Percentiles rank a stretch among this genome's conserved stretches.
Conservation (phyloP, 1,284 basidiomycete genomes). For the Xerocomus amazonicus region DNA sequence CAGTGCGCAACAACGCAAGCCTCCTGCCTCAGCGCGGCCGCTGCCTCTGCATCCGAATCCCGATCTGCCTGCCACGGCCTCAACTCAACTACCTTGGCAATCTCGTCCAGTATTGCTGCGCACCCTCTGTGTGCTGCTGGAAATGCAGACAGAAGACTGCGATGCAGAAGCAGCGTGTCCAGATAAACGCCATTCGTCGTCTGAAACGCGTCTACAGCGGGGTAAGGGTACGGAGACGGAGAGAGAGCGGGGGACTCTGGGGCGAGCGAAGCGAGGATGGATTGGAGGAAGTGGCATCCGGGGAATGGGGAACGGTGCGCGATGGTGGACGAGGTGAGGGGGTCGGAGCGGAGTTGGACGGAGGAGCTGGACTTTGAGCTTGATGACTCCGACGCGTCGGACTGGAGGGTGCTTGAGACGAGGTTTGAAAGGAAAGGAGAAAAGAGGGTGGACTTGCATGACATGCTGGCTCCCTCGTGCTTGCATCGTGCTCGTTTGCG, state of each 20-base stretch:
- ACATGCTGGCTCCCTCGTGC: slow-evolving; percentile 39
- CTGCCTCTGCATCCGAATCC: slow-evolving; percentile 64
- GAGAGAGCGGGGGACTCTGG: slow-evolving; percentile 34
- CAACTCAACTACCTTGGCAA: slow-evolving; percentile 57
- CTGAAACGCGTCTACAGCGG: slow-evolving; percentile 50
- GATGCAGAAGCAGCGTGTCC: slow-evolving; percentile 70
- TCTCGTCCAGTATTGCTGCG: slow-evolving; percentile 56
- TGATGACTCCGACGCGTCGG: slow-evolving; percentile 46
- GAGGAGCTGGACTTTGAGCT: slow-evolving; percentile 39
- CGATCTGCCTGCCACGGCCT: slow-evolving; percentile 62
- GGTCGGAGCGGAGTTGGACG: slow-evolving; percentile 30
- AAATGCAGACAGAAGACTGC: slow-evolving; percentile 57
- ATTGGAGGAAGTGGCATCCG: slow-evolving; percentile 58
- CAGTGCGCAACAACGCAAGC: slow-evolving; percentile 37
- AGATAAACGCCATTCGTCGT: slow-evolving; percentile 70
- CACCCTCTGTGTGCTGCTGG: slow-evolving; percentile 60
- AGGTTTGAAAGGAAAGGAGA: too few species aligned
- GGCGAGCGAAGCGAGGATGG: slow-evolving; percentile 44
- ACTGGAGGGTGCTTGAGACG: slow-evolving; percentile 26
- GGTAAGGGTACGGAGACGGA: slow-evolving; percentile 55
- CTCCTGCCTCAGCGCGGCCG: slow-evolving; percentile 59
- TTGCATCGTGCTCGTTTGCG: slow-evolving; percentile 33
- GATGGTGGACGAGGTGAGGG: slow-evolving; percentile 20
- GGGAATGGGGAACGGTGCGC: slow-evolving; percentile 14
- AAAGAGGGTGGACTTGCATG: slow-evolving; percentile 13